Evolutionary conservation across 2,329 filamentous ascomycete genomes (phyloP).

Genomic region (Metarhizium humberi): DNA sequence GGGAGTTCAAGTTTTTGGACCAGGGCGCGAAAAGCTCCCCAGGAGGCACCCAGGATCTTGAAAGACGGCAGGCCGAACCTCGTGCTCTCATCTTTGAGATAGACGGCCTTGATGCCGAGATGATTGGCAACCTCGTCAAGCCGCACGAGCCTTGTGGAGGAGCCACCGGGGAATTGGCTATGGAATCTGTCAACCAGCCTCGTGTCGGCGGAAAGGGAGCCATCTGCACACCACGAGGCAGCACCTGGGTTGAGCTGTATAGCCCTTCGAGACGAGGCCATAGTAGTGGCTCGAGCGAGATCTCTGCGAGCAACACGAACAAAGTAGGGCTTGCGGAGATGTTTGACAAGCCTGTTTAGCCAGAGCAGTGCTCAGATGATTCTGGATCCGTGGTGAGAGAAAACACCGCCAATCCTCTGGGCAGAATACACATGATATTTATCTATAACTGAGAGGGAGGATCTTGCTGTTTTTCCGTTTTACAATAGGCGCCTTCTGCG

Average conservation of each 20-base stretch:
- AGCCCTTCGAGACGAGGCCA: slow-evolving; percentile 7
- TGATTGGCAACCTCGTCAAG: slow-evolving; percentile 46
- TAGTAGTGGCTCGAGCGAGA: background rate
- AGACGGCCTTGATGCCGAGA: slow-evolving; percentile 46
- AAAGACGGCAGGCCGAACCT: slow-evolving; percentile 65
- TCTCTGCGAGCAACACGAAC: no score
- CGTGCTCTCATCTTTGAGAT: slow-evolving; percentile 62
- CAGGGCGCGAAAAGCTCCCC: slow-evolving; percentile 56
- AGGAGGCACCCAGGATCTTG: slow-evolving; percentile 73
- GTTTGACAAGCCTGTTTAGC: no score
- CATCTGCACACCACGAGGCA: slow-evolving; percentile 4
- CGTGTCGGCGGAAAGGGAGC: background rate
- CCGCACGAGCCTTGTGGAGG: slow-evolving; percentile 39
- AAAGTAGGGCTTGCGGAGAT: no score
- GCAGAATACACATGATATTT: background rate
- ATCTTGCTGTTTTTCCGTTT: background rate
- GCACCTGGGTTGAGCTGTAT: slow-evolving; percentile 9
- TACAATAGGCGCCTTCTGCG: background rate
- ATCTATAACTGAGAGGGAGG: background rate
- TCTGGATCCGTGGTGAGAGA: no score
- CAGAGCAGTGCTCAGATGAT: no score
- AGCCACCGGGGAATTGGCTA: slow-evolving; percentile 26
- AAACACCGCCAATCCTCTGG: no score
- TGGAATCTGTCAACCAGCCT: slow-evolving; percentile 9
- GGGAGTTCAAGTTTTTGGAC: slow-evolving; percentile 32